A percentile compares a stretch with the other conserved stretches of the same genome.
These are phyloP conservation scores for Berberis vulgaris DNA, from an alignment of 164 flowering plant species.

Conservation along the genomic window DNA sequence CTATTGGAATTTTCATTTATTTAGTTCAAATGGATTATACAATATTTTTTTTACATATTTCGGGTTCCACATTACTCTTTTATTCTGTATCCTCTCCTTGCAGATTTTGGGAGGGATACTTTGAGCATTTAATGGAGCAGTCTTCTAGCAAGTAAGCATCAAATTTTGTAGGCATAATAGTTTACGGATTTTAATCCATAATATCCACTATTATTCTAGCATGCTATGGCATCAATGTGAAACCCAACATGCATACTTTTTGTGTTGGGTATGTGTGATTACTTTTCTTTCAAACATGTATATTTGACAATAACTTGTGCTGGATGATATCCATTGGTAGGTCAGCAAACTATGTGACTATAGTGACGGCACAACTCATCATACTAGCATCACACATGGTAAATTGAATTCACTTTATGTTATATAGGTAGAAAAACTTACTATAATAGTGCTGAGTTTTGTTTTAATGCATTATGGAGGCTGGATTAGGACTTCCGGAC, in stretches of 20 bases:
- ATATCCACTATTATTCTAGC: no score
- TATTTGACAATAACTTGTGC: not conserved
- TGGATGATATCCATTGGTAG: conserved; percentile 25
- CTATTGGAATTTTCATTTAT: not conserved
- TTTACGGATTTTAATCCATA: not conserved
- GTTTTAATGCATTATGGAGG: conserved; percentile 38
- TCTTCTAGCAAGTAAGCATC: conserved; percentile 70
- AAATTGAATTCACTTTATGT: conserved; percentile 8
- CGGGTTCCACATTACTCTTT: not conserved
- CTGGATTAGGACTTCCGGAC: conserved; percentile 92
- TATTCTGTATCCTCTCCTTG: conserved; percentile 10
- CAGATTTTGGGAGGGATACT: conserved; percentile 98
- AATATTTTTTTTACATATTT: not conserved
- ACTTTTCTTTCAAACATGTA: no score
- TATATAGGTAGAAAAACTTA: not conserved
- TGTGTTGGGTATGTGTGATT: not conserved
- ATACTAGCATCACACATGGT: conserved; percentile 93
- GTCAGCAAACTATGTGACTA: conserved; percentile 66
- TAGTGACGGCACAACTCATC: conserved; percentile 70
- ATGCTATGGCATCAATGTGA: no score
- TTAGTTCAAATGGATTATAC: no score
- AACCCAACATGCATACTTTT: not conserved
- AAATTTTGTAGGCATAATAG: not conserved
- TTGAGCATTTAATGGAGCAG: conserved; percentile 79
- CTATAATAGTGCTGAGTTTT: conserved; percentile 8